A percentile compares a stretch with the other conserved stretches of the same genome.
These are phyloP conservation scores for Glarea lozoyensis DNA, from an alignment of 495 filamentous ascomycete genomes.

Conservation along the genomic window DNA sequence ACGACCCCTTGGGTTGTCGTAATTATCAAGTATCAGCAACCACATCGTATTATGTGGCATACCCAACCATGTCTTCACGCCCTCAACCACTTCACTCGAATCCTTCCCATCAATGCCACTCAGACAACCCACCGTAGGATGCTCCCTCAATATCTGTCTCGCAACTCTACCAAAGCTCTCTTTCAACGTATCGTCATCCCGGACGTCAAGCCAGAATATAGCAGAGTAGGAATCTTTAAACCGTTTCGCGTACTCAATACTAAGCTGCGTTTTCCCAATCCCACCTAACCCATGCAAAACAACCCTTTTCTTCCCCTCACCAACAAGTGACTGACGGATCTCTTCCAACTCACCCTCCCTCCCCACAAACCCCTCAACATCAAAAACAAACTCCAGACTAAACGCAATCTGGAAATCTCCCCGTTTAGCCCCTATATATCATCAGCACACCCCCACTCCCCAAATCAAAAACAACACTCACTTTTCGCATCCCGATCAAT, in stretches of 20 bases:
- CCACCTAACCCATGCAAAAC: conserved; percentile 6
- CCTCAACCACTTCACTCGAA: conserved; percentile 17
- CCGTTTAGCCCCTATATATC: background rate
- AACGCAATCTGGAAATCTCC: conserved; percentile 1
- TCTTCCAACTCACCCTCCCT: conserved; percentile 12
- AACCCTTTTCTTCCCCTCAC: conserved; percentile 13
- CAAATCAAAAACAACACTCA: conserved; percentile 1
- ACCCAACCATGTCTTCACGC: conserved; percentile 27
- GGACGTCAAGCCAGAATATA: conserved; percentile 9
- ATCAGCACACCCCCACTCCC: background rate
- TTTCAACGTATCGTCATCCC: conserved; percentile 19
- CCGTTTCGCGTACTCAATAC: conserved; percentile 5
- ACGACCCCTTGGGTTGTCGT: conserved; percentile 24
- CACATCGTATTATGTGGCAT: conserved; percentile 29
- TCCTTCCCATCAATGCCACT: conserved; percentile 4
- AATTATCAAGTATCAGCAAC: conserved; percentile 35
- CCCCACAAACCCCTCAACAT: background rate
- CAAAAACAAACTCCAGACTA: background rate
- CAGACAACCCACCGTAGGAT: conserved; percentile 12
- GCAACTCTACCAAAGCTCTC: conserved; percentile 21
- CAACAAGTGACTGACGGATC: conserved; percentile 14
- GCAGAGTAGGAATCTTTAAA: conserved; percentile 2
- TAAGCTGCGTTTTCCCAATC: conserved; percentile 17
- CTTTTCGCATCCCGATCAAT: conserved; percentile 9
- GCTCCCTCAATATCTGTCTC: conserved; percentile 17